phyloP scores from a whole-genome alignment of 2,329 filamentous ascomycete species.

The Alternaria incomplexa region DNA sequence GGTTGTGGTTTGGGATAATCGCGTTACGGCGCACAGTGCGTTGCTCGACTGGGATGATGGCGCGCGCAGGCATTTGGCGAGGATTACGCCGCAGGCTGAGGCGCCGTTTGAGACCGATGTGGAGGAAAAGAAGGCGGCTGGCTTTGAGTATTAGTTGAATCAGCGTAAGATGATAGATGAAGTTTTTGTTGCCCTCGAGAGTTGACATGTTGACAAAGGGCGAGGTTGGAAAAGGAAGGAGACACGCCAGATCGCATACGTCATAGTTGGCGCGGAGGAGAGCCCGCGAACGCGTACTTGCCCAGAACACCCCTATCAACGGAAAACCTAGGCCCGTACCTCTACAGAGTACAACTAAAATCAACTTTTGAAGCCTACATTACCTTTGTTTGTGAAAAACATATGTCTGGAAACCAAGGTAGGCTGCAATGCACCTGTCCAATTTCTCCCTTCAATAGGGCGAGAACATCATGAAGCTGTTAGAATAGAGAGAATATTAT shows the following conservation, averaged over 20 bases:
- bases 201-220: not conserved
- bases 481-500: not conserved
- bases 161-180: not conserved
- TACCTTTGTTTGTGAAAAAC: too few relatives aligned
- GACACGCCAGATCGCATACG: not conserved
- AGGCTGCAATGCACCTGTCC: too few relatives aligned
- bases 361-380: too few relatives aligned
- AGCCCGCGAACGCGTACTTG: not conserved
- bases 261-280: not conserved
- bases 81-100: slow-evolving; percentile 85
- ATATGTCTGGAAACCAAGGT: too few relatives aligned
- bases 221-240: not conserved
- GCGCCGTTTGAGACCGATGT: slow-evolving; percentile 70
- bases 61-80: slow-evolving; percentile 77
- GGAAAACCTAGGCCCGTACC: too few relatives aligned
- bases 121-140: slow-evolving; percentile 33
- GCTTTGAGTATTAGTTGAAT: slow-evolving; percentile 26
- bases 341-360: too few relatives aligned
- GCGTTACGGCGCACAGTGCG: slow-evolving; percentile 79
- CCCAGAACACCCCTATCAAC: not conserved
- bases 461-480: too few relatives aligned
- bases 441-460: not conserved
- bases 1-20: slow-evolving; percentile 87
- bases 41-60: slow-evolving; percentile 83
- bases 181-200: not conserved